phyloP scores from a whole-genome alignment of 2,329 filamentous ascomycete genomes.

The Paraphoma chrysanthemicola region DNA sequence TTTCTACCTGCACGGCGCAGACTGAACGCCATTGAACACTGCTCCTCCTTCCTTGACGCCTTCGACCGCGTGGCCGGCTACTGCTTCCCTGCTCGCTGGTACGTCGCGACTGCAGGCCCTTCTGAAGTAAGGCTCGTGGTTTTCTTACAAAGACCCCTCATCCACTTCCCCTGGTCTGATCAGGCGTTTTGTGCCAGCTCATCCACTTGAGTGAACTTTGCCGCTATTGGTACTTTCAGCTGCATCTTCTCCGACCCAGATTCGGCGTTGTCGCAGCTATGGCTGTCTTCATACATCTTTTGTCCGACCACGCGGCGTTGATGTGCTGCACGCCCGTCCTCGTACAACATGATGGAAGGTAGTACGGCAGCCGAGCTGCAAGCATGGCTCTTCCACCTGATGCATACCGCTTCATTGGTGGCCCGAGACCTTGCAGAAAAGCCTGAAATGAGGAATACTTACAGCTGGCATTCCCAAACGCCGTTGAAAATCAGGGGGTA shows the following conservation, averaged over 20 bases:
- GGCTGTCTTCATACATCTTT: slow-evolving; percentile 19
- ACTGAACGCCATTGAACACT: slow-evolving; percentile 31
- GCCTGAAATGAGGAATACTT: slow-evolving; percentile 36
- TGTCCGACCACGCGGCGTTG: slow-evolving; percentile 32
- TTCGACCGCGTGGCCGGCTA: slow-evolving; percentile 28
- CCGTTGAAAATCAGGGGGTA: slow-evolving; percentile 41
- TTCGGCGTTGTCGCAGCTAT: slow-evolving; percentile 1
- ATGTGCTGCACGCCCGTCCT: slow-evolving; percentile 37
- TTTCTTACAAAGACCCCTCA: slow-evolving; percentile 18
- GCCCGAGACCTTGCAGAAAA: slow-evolving; percentile 40
- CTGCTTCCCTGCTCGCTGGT: slow-evolving; percentile 33
- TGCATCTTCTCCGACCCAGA: background rate
- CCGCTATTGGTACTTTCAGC: slow-evolving; percentile 8
- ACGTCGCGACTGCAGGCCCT: slow-evolving; percentile 23
- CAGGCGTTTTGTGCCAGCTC: slow-evolving; percentile 4
- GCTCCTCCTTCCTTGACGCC: slow-evolving; percentile 32
- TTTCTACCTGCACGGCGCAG: slow-evolving; percentile 34
- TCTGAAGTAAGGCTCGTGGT: slow-evolving; percentile 36
- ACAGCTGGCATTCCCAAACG: slow-evolving; percentile 33
- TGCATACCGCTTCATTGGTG: slow-evolving; percentile 28
- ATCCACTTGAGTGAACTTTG: slow-evolving; percentile 2
- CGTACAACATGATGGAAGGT: slow-evolving; percentile 39
- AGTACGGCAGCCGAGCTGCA: slow-evolving; percentile 43
- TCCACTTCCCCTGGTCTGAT: slow-evolving; percentile 18
- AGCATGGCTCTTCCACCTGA: slow-evolving; percentile 35